These are phyloP conservation scores for Fusarium burgessii DNA, from an alignment of 2,329 filamentous ascomycete species.

Conservation along the genomic window DNA sequence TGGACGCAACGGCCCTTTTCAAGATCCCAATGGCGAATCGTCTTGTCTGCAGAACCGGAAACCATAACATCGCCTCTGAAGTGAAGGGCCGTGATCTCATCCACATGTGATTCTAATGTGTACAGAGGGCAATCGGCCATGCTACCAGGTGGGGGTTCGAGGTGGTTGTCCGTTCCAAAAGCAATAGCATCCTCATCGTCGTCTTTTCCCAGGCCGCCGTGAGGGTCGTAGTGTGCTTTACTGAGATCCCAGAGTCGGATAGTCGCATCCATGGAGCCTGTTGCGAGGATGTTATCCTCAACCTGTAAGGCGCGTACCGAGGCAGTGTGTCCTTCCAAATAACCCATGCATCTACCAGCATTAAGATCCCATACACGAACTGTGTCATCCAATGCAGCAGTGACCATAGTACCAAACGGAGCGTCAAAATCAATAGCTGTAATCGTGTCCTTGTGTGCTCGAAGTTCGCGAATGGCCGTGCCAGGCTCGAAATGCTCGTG, in stretches of 20 bases:
- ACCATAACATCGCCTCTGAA: constrained; percentile 91
- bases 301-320: constrained; percentile 94
- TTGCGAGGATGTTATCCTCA: constrained; percentile 94
- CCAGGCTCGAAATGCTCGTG: constrained; percentile 96
- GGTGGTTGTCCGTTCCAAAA: constrained; percentile 77
- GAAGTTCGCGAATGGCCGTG: constrained; percentile 86
- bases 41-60: constrained; percentile 97
- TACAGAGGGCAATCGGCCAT: constrained; percentile 93
- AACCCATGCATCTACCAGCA: constrained; percentile 89
- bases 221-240: constrained; percentile 84
- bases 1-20: constrained; percentile 98
- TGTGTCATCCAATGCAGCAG: constrained; percentile 90
- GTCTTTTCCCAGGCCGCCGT: constrained; percentile 70
- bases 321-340: constrained; percentile 92
- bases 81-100: constrained; percentile 93
- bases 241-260: constrained; percentile 96
- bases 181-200: constrained; percentile 76
- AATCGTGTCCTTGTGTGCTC: constrained; percentile 88
- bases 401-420: constrained; percentile 96
- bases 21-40: constrained; percentile 95
- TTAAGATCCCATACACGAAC: constrained; percentile 97
- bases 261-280: constrained; percentile 93
- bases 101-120: constrained; percentile 89
- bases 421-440: constrained; percentile 95
- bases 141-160: constrained; percentile 80